These are phyloP conservation scores for Solanum tarijense DNA, from an alignment of 257 asterid genomes.

Conservation along the genomic window DNA sequence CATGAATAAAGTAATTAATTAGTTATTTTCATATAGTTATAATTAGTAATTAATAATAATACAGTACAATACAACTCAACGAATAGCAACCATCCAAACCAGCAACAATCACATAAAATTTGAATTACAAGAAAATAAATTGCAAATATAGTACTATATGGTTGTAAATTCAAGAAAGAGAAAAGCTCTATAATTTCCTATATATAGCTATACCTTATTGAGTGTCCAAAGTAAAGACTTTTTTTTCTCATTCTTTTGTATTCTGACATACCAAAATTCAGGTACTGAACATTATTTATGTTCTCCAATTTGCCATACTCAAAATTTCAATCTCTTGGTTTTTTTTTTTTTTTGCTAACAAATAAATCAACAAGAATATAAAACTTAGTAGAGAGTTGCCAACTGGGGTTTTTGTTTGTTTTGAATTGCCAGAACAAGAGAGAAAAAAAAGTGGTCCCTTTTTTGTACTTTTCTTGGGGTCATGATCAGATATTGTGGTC, in stretches of 20 bases:
- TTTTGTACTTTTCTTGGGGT: background rate
- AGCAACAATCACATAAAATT: background rate
- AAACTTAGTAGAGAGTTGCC: background rate
- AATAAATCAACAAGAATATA: background rate
- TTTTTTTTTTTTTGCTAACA: background rate
- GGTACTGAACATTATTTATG: background rate
- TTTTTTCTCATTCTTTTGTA: background rate
- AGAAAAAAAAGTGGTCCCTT: background rate
- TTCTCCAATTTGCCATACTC: background rate
- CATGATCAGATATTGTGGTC: conserved; percentile 9
- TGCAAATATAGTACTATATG: background rate
- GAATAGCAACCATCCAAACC: too few relatives aligned
- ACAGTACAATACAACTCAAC: too few relatives aligned
- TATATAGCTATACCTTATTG: background rate
- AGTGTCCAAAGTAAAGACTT: background rate
- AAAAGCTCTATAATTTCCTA: background rate
- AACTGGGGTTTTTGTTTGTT: background rate
- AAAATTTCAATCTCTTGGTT: background rate
- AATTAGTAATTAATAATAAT: too few relatives aligned
- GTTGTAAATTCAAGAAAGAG: background rate
- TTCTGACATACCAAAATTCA: background rate
- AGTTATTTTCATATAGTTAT: too few relatives aligned
- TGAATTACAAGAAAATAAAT: background rate
- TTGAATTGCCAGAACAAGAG: background rate
- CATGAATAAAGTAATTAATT: too few relatives aligned